These are phyloP conservation scores for Fusarium nodosum DNA, from an alignment of 2,329 filamentous ascomycete species.

Conservation along the genomic window DNA sequence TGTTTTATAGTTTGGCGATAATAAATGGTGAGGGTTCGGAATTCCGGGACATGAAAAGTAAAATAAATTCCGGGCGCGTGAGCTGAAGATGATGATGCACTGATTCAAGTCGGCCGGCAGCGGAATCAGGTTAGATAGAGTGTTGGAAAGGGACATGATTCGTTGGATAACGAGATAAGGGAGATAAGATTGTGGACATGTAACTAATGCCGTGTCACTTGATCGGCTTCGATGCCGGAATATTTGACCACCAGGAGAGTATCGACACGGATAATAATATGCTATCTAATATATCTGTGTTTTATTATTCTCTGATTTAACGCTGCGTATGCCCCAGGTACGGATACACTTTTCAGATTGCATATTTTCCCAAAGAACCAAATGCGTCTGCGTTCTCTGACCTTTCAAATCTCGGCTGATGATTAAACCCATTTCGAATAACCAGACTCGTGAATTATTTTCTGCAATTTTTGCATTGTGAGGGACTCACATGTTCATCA, in stretches of 20 bases:
- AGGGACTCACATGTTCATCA: background rate
- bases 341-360: fast-evolving
- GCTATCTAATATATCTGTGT: too few relatives aligned
- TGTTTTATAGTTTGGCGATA: too few relatives aligned
- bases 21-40: background rate
- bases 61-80: slow-evolving; percentile 8
- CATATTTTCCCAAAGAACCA: background rate
- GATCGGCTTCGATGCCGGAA: slow-evolving; percentile 23
- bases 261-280: background rate
- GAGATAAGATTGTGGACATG: slow-evolving; percentile 11
- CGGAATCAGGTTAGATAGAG: slow-evolving; percentile 2
- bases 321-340: too few relatives aligned
- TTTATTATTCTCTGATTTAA: too few relatives aligned
- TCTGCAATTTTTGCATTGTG: background rate
- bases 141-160: background rate
- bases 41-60: slow-evolving; percentile 11
- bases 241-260: too few relatives aligned
- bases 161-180: background rate
- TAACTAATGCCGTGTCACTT: slow-evolving; percentile 14
- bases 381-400: background rate
- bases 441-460: background rate
- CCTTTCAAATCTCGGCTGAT: too few relatives aligned
- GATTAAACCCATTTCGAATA: background rate
- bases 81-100: background rate
- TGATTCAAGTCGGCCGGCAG: background rate